Evolutionary conservation across 345 rosid species (phyloP).

Genomic region (Cardamine occulta): DNA sequence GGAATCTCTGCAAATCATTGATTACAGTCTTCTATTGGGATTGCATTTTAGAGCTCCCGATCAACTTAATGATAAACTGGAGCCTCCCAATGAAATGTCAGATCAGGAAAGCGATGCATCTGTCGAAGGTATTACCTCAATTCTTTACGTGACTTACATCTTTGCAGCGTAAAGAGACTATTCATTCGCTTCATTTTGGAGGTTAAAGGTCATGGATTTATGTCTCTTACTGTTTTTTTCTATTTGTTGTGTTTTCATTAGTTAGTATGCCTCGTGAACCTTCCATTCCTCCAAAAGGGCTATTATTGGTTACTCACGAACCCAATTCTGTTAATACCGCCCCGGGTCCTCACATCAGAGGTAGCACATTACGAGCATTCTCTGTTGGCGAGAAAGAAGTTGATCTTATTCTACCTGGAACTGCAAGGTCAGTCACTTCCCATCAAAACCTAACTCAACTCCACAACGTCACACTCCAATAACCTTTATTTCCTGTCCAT

Average conservation of each 20-base stretch:
- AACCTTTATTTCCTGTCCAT: neutral
- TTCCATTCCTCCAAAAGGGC: constrained; percentile 66
- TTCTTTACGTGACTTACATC: neutral
- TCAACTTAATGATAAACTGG: constrained; percentile 54
- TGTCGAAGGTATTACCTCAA: constrained; percentile 54
- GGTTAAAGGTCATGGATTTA: constrained; percentile 7
- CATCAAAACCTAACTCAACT: neutral
- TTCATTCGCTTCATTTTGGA: neutral
- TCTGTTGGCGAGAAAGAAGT: constrained; percentile 81
- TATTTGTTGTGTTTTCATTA: constrained; percentile 30
- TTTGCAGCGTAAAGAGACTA: neutral
- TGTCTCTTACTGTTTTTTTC: constrained; percentile 1
- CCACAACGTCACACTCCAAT: neutral
- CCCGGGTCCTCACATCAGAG: constrained; percentile 92
- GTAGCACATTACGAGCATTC: constrained; percentile 69
- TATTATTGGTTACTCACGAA: constrained; percentile 75
- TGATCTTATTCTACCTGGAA: constrained; percentile 85
- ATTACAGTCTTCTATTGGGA: constrained; percentile 88
- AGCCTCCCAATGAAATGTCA: constrained; percentile 51
- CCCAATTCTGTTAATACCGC: constrained; percentile 65
- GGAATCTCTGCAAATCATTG: constrained; percentile 81
- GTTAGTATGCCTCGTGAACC: constrained; percentile 54
- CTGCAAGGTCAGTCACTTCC: constrained; percentile 62
- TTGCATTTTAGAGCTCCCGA: constrained; percentile 88
- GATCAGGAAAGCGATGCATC: constrained; percentile 51